phyloP scores from a whole-genome alignment of 139 green algal genomes.

The Marvania coccoides region DNA sequence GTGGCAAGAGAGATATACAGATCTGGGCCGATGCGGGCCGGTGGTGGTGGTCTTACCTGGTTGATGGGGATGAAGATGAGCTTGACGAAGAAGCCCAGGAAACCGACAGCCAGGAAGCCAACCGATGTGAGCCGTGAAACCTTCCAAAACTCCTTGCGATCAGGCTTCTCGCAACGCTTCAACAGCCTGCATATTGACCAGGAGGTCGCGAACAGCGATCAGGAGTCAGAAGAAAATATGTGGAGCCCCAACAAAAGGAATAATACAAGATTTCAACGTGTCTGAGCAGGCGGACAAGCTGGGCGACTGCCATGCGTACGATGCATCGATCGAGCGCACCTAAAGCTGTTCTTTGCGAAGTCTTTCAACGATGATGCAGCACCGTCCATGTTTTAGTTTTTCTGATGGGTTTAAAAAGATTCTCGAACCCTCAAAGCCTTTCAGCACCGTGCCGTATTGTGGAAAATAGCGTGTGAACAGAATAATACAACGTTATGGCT shows the following conservation, averaged over 20 bases:
- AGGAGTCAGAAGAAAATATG: neutral
- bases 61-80: slow-evolving; percentile 27
- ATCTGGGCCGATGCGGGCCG: neutral
- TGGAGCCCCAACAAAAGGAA: neutral
- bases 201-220: neutral
- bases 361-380: slow-evolving; percentile 5
- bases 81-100: slow-evolving; percentile 35
- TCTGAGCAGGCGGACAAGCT: neutral
- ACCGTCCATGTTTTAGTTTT: slow-evolving; percentile 1
- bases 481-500: too few species aligned
- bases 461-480: too few species aligned
- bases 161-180: slow-evolving; percentile 36
- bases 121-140: slow-evolving; percentile 28
- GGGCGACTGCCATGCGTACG: neutral
- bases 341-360: slow-evolving; percentile 29
- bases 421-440: too few species aligned
- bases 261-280: neutral
- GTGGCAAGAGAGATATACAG: neutral
- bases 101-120: slow-evolving; percentile 25
- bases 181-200: slow-evolving; percentile 7
- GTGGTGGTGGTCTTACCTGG: neutral
- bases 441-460: too few species aligned
- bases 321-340: neutral
- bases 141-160: slow-evolving; percentile 32
- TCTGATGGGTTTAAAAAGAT: too few species aligned